Conservation (phyloP, 495 filamentous ascomycete species). For the Achaetomiella virescens region DNA sequence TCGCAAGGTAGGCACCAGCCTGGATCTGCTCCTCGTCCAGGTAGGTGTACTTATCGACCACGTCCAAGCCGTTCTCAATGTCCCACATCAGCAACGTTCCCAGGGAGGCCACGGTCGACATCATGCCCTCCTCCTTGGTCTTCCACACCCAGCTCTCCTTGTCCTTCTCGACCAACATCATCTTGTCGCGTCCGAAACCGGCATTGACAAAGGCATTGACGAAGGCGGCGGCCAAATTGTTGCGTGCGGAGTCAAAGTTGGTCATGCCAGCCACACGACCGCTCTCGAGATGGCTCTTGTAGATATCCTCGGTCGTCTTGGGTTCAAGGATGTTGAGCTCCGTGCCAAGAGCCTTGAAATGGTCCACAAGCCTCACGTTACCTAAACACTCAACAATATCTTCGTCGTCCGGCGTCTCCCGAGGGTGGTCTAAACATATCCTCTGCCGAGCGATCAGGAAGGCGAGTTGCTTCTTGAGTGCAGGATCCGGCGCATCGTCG, state of each 20-base stretch:
- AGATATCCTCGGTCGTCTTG: constrained; percentile 96
- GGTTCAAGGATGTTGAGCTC: constrained; percentile 96
- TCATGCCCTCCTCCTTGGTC: constrained; percentile 96
- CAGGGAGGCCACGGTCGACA: constrained; percentile 88
- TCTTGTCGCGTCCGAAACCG: constrained; percentile 90
- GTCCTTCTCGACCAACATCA: constrained; percentile 81
- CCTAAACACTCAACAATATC: constrained; percentile 75
- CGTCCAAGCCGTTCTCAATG: constrained; percentile 78
- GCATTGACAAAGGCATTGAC: constrained; percentile 96
- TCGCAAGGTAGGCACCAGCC: constrained; percentile 82
- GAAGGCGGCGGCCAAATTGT: constrained; percentile 93
- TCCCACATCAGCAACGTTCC: constrained; percentile 90
- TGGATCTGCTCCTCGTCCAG: constrained; percentile 76
- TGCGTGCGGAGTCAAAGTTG: constrained; percentile 88
- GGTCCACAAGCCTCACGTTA: constrained; percentile 79
- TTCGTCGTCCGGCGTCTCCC: constrained; percentile 54
- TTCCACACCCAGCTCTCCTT: constrained; percentile 97
- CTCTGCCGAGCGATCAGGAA: constrained; percentile 89
- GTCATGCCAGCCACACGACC: constrained; percentile 85
- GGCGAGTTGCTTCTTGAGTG: constrained; percentile 88
- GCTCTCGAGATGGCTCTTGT: constrained; percentile 97
- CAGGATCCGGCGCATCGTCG: constrained; percentile 67
- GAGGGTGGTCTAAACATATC: constrained; percentile 66
- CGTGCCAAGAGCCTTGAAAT: constrained; percentile 91
- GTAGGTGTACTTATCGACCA: constrained; percentile 90